Base-by-base conservation (phyloP, 345 rosid species). In the Cardamine occulta region DNA sequence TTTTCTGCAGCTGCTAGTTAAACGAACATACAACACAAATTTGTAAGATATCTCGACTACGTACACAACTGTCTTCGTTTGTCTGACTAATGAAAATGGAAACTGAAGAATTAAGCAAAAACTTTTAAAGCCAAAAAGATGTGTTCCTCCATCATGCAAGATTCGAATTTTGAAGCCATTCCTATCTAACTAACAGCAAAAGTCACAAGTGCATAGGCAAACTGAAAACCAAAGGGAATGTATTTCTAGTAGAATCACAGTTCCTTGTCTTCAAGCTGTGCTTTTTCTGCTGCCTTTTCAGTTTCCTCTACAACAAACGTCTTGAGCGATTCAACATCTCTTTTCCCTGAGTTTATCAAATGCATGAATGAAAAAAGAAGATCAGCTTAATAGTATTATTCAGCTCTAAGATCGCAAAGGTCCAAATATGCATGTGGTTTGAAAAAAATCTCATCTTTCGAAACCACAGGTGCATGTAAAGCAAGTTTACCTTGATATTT, bases 211-310 rank as follows among this genome's bases (percentile, higher is more conserved):
- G 32, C 40, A 61, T 31, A 49, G 26, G 49, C 63, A 68, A 35
- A 61, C 42, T 37, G 29, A 51, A 62, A 58, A 26, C 28, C 18
- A 32, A 61, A 34, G 52, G 24, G 66, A 44, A 26, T 56, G 28
- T 10, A 24, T 31, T 14, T 63, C 35, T 35, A 53, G n/a, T 40
- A 34, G 66, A 18, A 76, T 91, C 80, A 90, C 72, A 92, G 81
- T 39, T 92, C 97, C 71, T 84, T 72, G 69, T 86, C 94, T 64
- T 78, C 93, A 44, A 83, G 79, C 75, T 83, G 86, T 18, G 91
- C 88, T 73, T 90, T 88, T 68, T 84, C 83, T 52, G 93, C 94
- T 31, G 94, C 98, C 79, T 93, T 93, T 60, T 87, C 97, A 12
- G 96, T 88, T 85, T 93, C 98, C 79, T 87, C 94, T 75, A 91